These are phyloP conservation scores for Aspergillus sojae DNA, from an alignment of 2,329 filamentous ascomycete species.

Conservation along the genomic window DNA sequence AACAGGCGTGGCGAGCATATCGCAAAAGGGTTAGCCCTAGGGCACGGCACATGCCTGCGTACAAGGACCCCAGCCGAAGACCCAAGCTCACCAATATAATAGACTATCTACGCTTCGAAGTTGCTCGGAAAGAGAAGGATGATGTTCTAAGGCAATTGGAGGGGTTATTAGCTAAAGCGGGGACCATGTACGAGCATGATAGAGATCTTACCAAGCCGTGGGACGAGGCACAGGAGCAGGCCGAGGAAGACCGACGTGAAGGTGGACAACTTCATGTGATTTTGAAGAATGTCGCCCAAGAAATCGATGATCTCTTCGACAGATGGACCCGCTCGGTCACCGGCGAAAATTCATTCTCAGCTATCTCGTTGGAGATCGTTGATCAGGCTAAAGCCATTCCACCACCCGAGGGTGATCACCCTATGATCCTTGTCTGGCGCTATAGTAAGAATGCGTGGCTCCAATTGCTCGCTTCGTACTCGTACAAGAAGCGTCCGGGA, in stretches of 20 bases:
- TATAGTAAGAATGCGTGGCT: slow-evolving; percentile 35
- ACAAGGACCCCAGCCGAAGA: slow-evolving; percentile 32
- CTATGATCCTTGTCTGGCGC: slow-evolving; percentile 38
- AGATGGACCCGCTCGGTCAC: slow-evolving; percentile 24
- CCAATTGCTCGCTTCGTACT: slow-evolving; percentile 42
- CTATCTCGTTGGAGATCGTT: slow-evolving; percentile 28
- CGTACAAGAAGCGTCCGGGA: slow-evolving; percentile 30
- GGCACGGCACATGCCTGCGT: slow-evolving; percentile 38
- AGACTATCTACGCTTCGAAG: slow-evolving; percentile 48
- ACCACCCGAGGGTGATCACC: slow-evolving; percentile 36
- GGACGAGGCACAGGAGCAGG: slow-evolving; percentile 27
- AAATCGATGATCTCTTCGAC: slow-evolving; percentile 22
- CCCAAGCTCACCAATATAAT: slow-evolving; percentile 42
- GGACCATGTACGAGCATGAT: slow-evolving; percentile 28
- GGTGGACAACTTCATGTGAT: slow-evolving; percentile 19
- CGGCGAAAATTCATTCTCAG: slow-evolving; percentile 22
- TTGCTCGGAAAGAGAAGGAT: slow-evolving; percentile 37
- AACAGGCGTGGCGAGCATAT: slow-evolving; percentile 42
- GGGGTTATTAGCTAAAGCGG: slow-evolving; percentile 26
- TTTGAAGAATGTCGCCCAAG: slow-evolving; percentile 21
- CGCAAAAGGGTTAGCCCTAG: slow-evolving; percentile 36
- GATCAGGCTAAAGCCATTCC: slow-evolving; percentile 33
- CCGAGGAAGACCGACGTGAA: slow-evolving; percentile 18
- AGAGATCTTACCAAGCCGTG: slow-evolving; percentile 39
- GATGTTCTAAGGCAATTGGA: slow-evolving; percentile 36